These are phyloP conservation scores for Phoma herbarum DNA, from an alignment of 2,329 filamentous ascomycete genomes.

Conservation along the genomic window DNA sequence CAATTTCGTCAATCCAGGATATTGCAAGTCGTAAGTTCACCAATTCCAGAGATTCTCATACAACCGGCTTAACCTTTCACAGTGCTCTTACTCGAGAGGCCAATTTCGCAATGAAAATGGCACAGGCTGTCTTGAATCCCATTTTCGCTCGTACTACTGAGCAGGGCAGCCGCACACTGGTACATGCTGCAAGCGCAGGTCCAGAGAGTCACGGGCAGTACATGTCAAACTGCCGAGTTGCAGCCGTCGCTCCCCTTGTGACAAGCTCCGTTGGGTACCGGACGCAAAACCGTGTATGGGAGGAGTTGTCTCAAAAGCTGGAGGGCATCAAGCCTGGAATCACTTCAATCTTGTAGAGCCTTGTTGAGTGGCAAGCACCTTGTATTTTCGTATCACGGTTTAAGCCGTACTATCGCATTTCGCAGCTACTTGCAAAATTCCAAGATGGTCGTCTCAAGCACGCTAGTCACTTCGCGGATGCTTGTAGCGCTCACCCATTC, in stretches of 20 bases:
- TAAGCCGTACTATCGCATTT: neutral
- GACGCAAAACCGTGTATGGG: neutral
- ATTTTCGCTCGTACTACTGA: neutral
- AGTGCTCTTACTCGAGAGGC: neutral
- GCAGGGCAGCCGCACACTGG: neutral
- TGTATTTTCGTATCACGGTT: too few species aligned
- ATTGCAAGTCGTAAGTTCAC: neutral
- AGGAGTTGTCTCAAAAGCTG: neutral
- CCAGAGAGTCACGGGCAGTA: neutral
- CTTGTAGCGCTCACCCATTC: conserved; percentile 58
- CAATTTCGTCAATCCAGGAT: neutral
- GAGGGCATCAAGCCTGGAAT: neutral
- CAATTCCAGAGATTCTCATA: neutral
- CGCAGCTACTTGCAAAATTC: neutral
- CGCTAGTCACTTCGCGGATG: conserved; percentile 1
- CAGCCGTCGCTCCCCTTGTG: neutral
- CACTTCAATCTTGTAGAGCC: neutral
- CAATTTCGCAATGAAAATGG: neutral
- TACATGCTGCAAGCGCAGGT: neutral
- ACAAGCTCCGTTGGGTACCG: neutral
- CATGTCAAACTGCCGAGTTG: neutral
- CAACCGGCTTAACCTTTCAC: neutral
- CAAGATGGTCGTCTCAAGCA: neutral
- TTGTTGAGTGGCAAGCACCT: neutral
- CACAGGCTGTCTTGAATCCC: neutral